Percentiles rank a stretch among this genome's conserved stretches.
These are phyloP conservation scores for Chlamydomonas reinhardtii DNA, from an alignment of 163 green algal genomes.

Conservation along the genomic window DNA sequence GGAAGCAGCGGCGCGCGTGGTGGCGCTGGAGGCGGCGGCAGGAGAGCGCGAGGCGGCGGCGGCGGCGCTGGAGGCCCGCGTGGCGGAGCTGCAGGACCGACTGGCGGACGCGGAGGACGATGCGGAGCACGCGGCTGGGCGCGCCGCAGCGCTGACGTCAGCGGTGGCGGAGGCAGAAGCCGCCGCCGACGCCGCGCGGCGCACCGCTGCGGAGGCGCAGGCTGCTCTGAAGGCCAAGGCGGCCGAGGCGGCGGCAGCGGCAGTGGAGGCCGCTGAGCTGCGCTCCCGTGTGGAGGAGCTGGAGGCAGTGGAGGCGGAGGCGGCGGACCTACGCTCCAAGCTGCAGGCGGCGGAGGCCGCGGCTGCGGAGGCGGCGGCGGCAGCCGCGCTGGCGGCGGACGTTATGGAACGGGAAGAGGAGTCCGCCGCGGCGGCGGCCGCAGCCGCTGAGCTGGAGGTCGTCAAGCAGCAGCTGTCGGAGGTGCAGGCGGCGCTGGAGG, in stretches of 20 bases:
- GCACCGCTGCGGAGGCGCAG: background rate
- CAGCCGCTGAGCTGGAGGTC: background rate
- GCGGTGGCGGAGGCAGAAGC: background rate
- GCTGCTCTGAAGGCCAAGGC: background rate
- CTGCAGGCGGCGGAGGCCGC: constrained; percentile 2
- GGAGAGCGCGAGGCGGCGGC: background rate
- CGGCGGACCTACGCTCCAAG: background rate
- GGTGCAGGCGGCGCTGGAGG: background rate
- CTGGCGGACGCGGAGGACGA: background rate
- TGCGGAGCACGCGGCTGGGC: background rate
- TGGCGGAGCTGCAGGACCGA: background rate
- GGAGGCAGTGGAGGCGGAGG: background rate
- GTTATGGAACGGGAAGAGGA: background rate
- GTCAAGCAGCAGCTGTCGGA: background rate
- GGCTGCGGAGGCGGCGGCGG: background rate
- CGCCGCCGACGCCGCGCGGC: background rate
- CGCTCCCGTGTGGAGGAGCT: background rate
- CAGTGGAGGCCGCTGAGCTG: background rate
- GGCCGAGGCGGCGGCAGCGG: background rate
- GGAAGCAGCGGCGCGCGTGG: background rate
- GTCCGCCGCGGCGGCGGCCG: too few relatives aligned
- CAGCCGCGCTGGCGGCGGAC: background rate
- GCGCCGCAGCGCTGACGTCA: background rate
- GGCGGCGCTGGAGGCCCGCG: background rate
- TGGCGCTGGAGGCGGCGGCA: background rate